Conservation (phyloP, 2,329 filamentous ascomycete genomes). For the Pezicula carpinea region DNA sequence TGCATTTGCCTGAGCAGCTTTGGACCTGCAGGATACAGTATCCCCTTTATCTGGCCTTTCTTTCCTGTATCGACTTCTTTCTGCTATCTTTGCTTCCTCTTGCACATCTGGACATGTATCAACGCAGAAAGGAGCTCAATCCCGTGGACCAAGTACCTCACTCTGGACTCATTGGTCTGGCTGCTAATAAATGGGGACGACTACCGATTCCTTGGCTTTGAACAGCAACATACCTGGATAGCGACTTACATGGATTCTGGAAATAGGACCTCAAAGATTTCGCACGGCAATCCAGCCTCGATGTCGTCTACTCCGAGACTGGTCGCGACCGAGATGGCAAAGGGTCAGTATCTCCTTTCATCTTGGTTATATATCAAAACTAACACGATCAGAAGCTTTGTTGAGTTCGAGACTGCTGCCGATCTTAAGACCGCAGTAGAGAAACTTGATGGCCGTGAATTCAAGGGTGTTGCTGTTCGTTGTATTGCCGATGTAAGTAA, state of each 20-base stretch:
- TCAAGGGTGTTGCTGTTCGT: conserved; percentile 82
- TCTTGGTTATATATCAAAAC: conserved; percentile 4
- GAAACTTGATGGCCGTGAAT: conserved; percentile 88
- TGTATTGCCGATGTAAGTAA: conserved; percentile 79
- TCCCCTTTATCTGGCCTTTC: conserved; percentile 24
- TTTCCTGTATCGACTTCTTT: conserved; percentile 28
- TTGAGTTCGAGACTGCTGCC: conserved; percentile 91
- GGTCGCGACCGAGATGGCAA: conserved; percentile 85
- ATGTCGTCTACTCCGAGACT: conserved; percentile 97
- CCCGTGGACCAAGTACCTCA: conserved; percentile 26
- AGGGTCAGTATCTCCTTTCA: conserved; percentile 59
- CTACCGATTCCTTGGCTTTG: conserved; percentile 24
- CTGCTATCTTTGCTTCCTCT: conserved; percentile 26
- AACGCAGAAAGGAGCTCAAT: conserved; percentile 19
- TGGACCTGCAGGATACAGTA: conserved; percentile 22
- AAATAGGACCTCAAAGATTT: conserved; percentile 99
- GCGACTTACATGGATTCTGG: conserved; percentile 77
- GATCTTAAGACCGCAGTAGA: conserved; percentile 90
- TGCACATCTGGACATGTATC: conserved; percentile 23
- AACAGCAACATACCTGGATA: conserved; percentile 27
- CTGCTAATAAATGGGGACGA: conserved; percentile 24
- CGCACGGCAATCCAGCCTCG: conserved; percentile 90
- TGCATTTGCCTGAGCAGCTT: conserved; percentile 30
- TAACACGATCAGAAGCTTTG: conserved; percentile 60
- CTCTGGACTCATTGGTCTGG: conserved; percentile 20